These are phyloP conservation scores for Insectozyma bohioensis DNA, from an alignment of 1,139 yeast species.

Conservation along the genomic window DNA sequence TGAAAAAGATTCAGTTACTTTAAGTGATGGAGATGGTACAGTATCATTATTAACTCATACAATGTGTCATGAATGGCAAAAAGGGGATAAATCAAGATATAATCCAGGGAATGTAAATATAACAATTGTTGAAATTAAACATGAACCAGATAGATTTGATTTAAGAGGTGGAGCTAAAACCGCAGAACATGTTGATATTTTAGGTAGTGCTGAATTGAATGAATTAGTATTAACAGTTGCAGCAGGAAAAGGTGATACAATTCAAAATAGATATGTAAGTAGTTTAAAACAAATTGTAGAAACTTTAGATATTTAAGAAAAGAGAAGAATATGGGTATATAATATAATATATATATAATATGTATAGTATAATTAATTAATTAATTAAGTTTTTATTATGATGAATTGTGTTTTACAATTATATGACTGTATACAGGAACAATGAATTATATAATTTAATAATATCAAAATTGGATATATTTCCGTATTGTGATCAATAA, in stretches of 20 bases:
- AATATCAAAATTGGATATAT: no score
- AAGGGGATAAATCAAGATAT: slow-evolving; percentile 57
- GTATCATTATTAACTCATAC: slow-evolving; percentile 82
- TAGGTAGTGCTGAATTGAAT: slow-evolving; percentile 90
- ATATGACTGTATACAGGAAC: no score
- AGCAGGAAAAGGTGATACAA: slow-evolving; percentile 70
- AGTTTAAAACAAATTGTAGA: slow-evolving; percentile 59
- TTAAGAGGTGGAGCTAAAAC: slow-evolving; percentile 97
- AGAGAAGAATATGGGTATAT: no score
- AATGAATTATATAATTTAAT: no score
- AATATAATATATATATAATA: no score
- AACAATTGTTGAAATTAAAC: slow-evolving; percentile 83
- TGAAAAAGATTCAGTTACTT: slow-evolving; percentile 56
- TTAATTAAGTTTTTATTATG: no score
- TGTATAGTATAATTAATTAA: no score
- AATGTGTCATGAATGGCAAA: slow-evolving; percentile 82
- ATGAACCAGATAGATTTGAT: slow-evolving; percentile 91
- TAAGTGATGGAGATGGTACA: slow-evolving; percentile 97
- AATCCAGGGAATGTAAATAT: slow-evolving; percentile 79
- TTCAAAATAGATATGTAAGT: slow-evolving; percentile 61
- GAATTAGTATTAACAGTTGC: slow-evolving; percentile 82
- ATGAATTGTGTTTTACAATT: no score
- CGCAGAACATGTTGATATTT: slow-evolving; percentile 95
- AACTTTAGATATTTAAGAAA: slow-evolving; percentile 38
- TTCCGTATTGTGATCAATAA: no score